These are phyloP conservation scores for Penicillium manginii DNA, from an alignment of 495 filamentous ascomycete species.

Conservation along the genomic window DNA sequence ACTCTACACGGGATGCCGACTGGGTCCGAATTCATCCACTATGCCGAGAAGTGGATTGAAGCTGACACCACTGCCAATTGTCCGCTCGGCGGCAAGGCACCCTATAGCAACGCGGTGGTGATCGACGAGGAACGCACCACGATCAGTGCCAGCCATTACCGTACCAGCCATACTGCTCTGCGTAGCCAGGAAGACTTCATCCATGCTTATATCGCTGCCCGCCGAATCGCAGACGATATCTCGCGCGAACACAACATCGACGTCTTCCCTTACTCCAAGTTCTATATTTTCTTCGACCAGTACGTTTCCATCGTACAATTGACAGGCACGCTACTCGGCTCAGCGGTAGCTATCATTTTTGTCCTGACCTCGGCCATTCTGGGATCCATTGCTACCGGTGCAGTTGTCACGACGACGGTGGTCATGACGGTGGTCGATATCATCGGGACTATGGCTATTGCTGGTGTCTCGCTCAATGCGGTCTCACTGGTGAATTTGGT, in stretches of 20 bases:
- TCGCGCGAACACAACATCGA: slow-evolving; percentile 67
- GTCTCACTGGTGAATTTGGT: slow-evolving; percentile 96
- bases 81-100: slow-evolving; percentile 82
- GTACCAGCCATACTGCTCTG: slow-evolving; percentile 84
- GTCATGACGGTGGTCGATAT: slow-evolving; percentile 94
- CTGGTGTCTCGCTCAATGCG: slow-evolving; percentile 89
- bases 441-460: slow-evolving; percentile 89
- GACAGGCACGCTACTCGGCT: slow-evolving; percentile 76
- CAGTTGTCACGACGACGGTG: slow-evolving; percentile 82
- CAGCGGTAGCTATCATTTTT: slow-evolving; percentile 82
- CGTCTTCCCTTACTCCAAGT: slow-evolving; percentile 93
- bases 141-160: slow-evolving; percentile 84
- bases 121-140: slow-evolving; percentile 66
- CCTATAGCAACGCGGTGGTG: slow-evolving; percentile 84
- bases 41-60: slow-evolving; percentile 78
- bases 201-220: slow-evolving; percentile 81
- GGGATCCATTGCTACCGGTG: slow-evolving; percentile 80
- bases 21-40: slow-evolving; percentile 84
- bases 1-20: slow-evolving; percentile 90
- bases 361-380: slow-evolving; percentile 75
- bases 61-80: slow-evolving; percentile 82
- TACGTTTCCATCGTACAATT: slow-evolving; percentile 83
- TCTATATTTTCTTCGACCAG: slow-evolving; percentile 99
- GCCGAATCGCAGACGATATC: slow-evolving; percentile 81
- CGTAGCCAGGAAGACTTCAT: slow-evolving; percentile 93